Percentiles rank a stretch among this genome's conserved stretches.
These are phyloP conservation scores for Medicago truncatula DNA, from an alignment of 306 rosid genomes.

Conservation along the genomic window MtrunA17r5.0-ANR NC_053044.1:41662501-41663000, in stretches of 20 bases:
- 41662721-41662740: neutral
- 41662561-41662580: conserved; percentile 32
- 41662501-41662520: conserved; percentile 39
- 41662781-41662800: neutral
- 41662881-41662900: no score
- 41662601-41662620: conserved; percentile 46
- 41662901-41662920: no score
- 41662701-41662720: neutral
- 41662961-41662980: no score
- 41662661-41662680: no score
- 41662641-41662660: conserved; percentile 56
- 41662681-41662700: no score
- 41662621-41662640: conserved; percentile 62
- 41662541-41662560: conserved; percentile 20
- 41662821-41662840: neutral
- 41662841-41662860: neutral
- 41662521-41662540: neutral
- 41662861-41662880: no score
- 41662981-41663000: no score
- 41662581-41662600: conserved; percentile 59
- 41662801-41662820: neutral
- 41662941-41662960: no score
- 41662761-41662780: neutral
- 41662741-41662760: neutral
- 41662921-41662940: no score